Percentiles rank a stretch among this genome's conserved stretches.
Evolutionary conservation across 768 basidiomycete species (phyloP).

Genomic region (Naganishia onofrii): DNA sequence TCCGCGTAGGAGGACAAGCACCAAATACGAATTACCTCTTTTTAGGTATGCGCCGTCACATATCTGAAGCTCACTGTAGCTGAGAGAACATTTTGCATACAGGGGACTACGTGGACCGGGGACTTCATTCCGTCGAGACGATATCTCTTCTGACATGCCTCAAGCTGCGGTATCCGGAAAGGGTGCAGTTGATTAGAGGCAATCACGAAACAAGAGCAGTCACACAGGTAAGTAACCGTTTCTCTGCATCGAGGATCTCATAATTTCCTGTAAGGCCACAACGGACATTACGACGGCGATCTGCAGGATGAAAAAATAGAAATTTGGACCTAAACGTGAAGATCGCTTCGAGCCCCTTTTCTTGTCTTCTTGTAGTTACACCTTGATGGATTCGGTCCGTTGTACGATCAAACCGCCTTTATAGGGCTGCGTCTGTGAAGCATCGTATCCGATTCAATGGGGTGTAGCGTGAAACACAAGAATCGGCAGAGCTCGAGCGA

Average conservation of each 20-base stretch:
- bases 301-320: slow-evolving; percentile 17
- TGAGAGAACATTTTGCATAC: slow-evolving; percentile 26
- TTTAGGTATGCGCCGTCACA: slow-evolving; percentile 65
- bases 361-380: not conserved
- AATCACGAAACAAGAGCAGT: slow-evolving; percentile 98
- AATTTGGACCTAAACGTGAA: slow-evolving; percentile 14
- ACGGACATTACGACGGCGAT: not conserved
- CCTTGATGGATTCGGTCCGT: not conserved
- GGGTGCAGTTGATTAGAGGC: slow-evolving; percentile 92
- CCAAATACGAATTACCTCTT: slow-evolving; percentile 98
- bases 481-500: slow-evolving; percentile 1
- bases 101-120: slow-evolving; percentile 99
- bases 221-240: slow-evolving; percentile 74
- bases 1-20: slow-evolving; percentile 94
- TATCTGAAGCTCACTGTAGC: not conserved
- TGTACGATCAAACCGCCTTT: slow-evolving; percentile 11
- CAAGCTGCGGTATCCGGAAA: slow-evolving; percentile 92
- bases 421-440: slow-evolving; percentile 14
- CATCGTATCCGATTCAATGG: not conserved
- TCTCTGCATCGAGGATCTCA: too few relatives aligned
- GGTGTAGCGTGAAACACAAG: slow-evolving; percentile 1
- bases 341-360: slow-evolving; percentile 10
- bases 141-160: slow-evolving; percentile 95
- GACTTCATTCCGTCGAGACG: slow-evolving; percentile 96
- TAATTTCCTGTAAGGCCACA: not conserved